Base-by-base conservation (phyloP, 2,329 filamentous ascomycete genomes). In the Stachybotrys chlorohalonatus region DNA sequence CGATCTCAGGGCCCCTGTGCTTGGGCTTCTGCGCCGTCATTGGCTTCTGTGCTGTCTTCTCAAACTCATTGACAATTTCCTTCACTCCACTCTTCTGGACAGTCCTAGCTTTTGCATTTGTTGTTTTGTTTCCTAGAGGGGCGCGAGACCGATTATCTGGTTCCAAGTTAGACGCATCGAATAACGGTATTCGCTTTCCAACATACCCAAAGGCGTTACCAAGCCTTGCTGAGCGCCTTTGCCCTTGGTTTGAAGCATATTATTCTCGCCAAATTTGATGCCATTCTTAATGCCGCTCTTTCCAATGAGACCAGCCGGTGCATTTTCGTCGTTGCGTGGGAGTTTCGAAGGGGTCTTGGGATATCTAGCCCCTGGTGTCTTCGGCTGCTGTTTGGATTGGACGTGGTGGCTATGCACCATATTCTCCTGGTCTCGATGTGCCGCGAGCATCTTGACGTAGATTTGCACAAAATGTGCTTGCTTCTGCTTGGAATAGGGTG, bases 71-170 rank as follows among this genome's bases (percentile, higher is more conserved):
- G 47, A 79, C 76, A 24, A 77, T 75, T 56, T 74, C 75, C 63
- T 85, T 86, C 36, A 81, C 85, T 32, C 81, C 85, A 7, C 82
- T 82, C 5, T 84, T 85, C 59, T 87, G 85, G 60, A 84, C 80
- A 52, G 77, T 79, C 66, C 78, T 83, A 56, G 86, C 81, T 75
- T 95, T 97, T 53, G 89, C 90, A 70, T 99, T 99, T 53, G 94
- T 97, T 1, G 93, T 97, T 73, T 99, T 99, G 78, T 90, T 87
- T 39, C 93, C 93, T 51, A 99, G 75, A 11, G 90, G 89, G 45
- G 92, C 91, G 64, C 93, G 85, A 56, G 77, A 85, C 56, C 84
- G 83, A 31, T 65, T 64, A 11, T 62, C 70, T 70, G 7, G 31
- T 47, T 31, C 48, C 31, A 48, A 51, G 46, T 64, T 49, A 61